phyloP scores from a whole-genome alignment of 805 yeast genomes.

The Hermanozyma aechmeae region DNA sequence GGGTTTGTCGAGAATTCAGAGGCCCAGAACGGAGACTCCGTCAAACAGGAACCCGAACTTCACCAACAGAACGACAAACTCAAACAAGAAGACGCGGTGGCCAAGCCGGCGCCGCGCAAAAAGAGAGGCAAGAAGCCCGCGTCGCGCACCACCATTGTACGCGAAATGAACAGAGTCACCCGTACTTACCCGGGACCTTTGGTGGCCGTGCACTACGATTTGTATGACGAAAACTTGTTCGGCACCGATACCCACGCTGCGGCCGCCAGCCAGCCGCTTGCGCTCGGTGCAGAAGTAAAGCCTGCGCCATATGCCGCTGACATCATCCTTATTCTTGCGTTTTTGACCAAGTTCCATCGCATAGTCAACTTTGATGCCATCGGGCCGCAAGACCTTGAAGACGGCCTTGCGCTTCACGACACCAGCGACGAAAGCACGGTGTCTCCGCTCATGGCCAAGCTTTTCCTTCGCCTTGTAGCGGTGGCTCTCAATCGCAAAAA shows the following conservation, averaged over 20 bases:
- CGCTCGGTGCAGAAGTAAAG: constrained; percentile 23
- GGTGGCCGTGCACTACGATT: constrained; percentile 22
- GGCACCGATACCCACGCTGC: constrained; percentile 9
- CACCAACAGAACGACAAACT: not conserved
- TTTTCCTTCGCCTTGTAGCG: constrained; percentile 22
- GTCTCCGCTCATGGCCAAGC: constrained; percentile 21
- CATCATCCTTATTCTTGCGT: constrained; percentile 22
- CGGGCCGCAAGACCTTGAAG: constrained; percentile 31
- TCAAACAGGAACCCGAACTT: constrained; percentile 1
- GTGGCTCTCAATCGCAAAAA: constrained; percentile 29
- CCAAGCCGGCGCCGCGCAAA: not conserved
- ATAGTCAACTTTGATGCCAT: constrained; percentile 13
- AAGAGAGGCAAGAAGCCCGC: constrained; percentile 1
- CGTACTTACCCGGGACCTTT: constrained; percentile 33
- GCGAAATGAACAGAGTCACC: constrained; percentile 17
- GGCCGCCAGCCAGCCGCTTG: constrained; percentile 16
- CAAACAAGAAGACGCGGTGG: not conserved
- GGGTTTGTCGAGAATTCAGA: constrained; percentile 3
- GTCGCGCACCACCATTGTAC: constrained; percentile 22
- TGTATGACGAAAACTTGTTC: constrained; percentile 28
- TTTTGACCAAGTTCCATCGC: constrained; percentile 20
- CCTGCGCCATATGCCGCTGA: constrained; percentile 16
- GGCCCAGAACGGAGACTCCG: constrained; percentile 1
- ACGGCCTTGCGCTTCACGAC: constrained; percentile 19
- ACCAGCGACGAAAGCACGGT: constrained; percentile 7